Evolutionary conservation across 176 grass and related monocot genomes (phyloP), one percentile per base, ranked within the genome.

Genomic region (Oryza glumipatula): DNA sequence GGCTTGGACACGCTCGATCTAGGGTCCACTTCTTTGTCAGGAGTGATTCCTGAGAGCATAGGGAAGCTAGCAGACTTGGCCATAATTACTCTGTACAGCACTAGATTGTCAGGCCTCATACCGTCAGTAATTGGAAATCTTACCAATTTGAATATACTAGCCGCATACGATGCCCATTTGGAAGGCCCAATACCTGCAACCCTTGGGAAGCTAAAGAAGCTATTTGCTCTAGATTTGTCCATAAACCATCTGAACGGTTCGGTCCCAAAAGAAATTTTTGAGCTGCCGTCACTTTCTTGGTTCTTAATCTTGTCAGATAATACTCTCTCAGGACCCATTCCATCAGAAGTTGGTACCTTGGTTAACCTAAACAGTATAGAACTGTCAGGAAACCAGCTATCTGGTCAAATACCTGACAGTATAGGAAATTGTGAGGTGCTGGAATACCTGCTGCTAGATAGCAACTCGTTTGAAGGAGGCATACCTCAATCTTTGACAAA

Each of bases 301-400:
- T 30, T 8, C 66, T 30, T 88, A 11, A 15, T 78, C 11, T 9
- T 82, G 12, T 61, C 58, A 22, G 2, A 10, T 21, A 61, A 61
- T 61, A 13, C 65, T 2, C 65, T 67, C 5, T 32, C 65, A 1
- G 65, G 65, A 67, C 26, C 65, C 13, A n/a, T 90, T 17, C 58
- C 85, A 7, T 43, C 38, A 16, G 65, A 82, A 43, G 63, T 67
- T 21, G 66, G 78, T 24, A 81, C 17, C 33, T 26, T 75, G 17
- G 2, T 0, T 0, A 43, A 77, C 11, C 74, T 94, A 7, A 76
- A 94, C 0, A 1, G 1, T 32, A 43, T 83, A 4, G 0, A 8
- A 32, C 74, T 91, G 15, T 88, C 69, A 9, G 69, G 65, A 21
- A 94, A 94, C 28, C 65, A 80, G 9, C 11, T 94, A 7, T 72